Evolutionary conservation across 768 basidiomycete genomes (phyloP).

Genomic region (Phlebiopsis flavidoalba): DNA sequence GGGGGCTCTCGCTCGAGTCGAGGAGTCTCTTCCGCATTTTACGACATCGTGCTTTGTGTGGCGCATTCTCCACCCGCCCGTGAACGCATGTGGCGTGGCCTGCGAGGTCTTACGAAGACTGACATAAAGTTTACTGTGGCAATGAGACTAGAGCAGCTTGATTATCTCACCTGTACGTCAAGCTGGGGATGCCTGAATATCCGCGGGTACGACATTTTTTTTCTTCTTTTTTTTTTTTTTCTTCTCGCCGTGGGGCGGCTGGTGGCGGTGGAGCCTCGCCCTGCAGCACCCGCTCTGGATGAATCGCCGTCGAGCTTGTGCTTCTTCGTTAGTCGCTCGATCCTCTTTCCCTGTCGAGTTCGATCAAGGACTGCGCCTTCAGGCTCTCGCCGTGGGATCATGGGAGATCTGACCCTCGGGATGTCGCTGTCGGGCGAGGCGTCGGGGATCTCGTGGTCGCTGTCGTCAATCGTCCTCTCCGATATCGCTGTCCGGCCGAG

Average conservation of each 20-base stretch:
- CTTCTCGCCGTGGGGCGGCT: constrained; percentile 46
- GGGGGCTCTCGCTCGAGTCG: constrained; percentile 62
- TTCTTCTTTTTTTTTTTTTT: no score
- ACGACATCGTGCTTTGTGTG: constrained; percentile 46
- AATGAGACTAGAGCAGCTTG: background rate
- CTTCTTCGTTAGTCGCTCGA: constrained; percentile 3
- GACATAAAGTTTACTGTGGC: background rate
- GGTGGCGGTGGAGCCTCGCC: constrained; percentile 46
- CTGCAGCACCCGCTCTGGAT: constrained; percentile 20
- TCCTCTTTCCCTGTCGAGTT: constrained; percentile 34
- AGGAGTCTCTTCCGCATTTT: constrained; percentile 61
- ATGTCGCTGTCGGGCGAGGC: background rate
- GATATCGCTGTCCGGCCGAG: background rate
- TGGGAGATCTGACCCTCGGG: constrained; percentile 35
- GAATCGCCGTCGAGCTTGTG: constrained; percentile 27
- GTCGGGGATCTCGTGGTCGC: constrained; percentile 24
- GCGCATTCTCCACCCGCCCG: constrained; percentile 50
- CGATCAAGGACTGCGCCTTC: constrained; percentile 57
- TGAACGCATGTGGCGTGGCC: background rate
- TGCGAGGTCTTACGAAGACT: background rate
- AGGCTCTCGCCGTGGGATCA: constrained; percentile 53
- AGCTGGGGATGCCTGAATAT: background rate
- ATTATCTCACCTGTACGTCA: background rate
- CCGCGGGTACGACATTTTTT: constrained; percentile 4
- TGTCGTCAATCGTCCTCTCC: constrained; percentile 5